phyloP scores from a whole-genome alignment of 352 stramenopile species.

The Blastocystis sp. region DNA sequence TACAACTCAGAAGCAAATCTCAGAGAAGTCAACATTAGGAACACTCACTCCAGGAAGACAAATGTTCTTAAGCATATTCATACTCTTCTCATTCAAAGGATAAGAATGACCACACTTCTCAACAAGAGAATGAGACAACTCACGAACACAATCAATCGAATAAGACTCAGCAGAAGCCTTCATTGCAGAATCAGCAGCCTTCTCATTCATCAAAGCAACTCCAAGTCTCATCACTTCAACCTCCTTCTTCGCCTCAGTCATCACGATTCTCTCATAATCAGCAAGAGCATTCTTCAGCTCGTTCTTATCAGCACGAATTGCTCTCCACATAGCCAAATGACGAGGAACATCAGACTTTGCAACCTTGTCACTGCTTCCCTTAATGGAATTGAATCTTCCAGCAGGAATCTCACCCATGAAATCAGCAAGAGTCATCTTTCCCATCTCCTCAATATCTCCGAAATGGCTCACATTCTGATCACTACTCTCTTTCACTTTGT shows the following conservation, averaged over 20 bases:
- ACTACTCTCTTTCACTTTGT: not conserved
- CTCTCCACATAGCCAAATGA: conserved; percentile 55
- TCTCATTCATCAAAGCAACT: conserved; percentile 40
- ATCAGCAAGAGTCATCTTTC: not conserved
- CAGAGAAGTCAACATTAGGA: not conserved
- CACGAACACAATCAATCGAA: not conserved
- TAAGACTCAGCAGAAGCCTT: conserved; percentile 27
- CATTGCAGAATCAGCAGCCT: conserved; percentile 27
- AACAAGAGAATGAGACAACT: not conserved
- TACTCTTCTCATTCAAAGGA: conserved; percentile 3
- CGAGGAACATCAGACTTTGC: conserved; percentile 15
- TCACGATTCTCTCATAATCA: conserved; percentile 1
- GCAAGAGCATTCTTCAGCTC: not conserved
- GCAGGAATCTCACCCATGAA: conserved; percentile 47
- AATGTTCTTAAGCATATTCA: conserved; percentile 53
- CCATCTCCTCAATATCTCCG: conserved; percentile 38
- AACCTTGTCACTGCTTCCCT: not conserved
- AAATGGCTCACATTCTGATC: conserved; percentile 42
- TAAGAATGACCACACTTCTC: conserved; percentile 20
- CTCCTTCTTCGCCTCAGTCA: conserved; percentile 42
- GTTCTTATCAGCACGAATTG: conserved; percentile 37
- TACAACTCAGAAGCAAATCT: conserved; percentile 25
- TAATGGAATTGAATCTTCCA: not conserved
- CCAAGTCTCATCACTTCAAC: conserved; percentile 55
- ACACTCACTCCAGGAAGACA: conserved; percentile 37